Conservation (phyloP, 2,329 filamentous ascomycete genomes). For the Xylariaceae sp. region DNA sequence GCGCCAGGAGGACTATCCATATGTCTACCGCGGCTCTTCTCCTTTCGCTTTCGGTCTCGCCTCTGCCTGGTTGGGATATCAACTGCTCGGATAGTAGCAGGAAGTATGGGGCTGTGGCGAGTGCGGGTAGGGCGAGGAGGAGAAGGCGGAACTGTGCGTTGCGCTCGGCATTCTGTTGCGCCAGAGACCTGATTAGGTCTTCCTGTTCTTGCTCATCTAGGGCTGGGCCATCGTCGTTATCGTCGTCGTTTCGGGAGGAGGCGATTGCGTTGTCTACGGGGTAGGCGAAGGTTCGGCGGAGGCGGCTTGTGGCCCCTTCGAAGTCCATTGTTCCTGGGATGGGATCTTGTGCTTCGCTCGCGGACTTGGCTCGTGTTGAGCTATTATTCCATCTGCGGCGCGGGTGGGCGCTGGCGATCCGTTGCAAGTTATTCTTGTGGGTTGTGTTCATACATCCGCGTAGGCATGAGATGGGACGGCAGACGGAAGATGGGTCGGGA, state of each 20-base stretch:
- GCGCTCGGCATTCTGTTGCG: constrained; percentile 51
- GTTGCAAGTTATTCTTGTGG: no score
- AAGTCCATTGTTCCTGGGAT: constrained; percentile 21
- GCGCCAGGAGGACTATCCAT: constrained; percentile 51
- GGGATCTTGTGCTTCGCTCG: not conserved
- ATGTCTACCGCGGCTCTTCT: constrained; percentile 22
- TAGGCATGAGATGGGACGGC: no score
- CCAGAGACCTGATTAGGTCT: constrained; percentile 53
- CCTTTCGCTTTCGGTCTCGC: not conserved
- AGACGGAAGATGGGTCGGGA: no score
- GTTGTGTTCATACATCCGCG: no score
- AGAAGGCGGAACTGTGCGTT: constrained; percentile 55
- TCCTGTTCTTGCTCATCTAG: constrained; percentile 58
- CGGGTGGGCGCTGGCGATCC: not conserved
- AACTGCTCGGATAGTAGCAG: constrained; percentile 38
- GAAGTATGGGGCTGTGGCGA: constrained; percentile 54
- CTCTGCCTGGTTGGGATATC: not conserved
- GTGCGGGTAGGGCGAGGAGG: constrained; percentile 58
- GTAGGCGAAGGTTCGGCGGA: constrained; percentile 76
- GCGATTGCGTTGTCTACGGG: constrained; percentile 49
- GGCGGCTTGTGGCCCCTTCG: constrained; percentile 47
- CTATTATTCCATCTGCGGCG: not conserved
- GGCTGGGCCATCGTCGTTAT: constrained; percentile 37
- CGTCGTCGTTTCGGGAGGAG: constrained; percentile 33
- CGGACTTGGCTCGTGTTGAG: not conserved